Evolutionary conservation across 78 protist genomes (phyloP), one percentile per base, ranked within the genome.

Genomic region (Monocercomonoides exilis): DNA sequence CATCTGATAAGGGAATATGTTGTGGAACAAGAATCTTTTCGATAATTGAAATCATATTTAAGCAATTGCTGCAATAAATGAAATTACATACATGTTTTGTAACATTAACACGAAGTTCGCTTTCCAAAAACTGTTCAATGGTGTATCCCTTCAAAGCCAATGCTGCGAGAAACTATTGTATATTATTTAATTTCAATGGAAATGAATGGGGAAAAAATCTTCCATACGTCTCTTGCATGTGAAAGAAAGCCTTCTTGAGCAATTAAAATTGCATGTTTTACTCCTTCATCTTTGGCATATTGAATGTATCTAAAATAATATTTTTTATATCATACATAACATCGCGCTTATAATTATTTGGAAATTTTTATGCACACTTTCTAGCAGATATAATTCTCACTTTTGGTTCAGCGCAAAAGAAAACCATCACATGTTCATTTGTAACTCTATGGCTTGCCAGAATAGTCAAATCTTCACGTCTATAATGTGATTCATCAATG

Each of bases 101-200:
- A 84, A 96, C 94, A 90, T 96, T 96, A n/a, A 96, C 92, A 6
- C 94, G 45, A 44, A 96, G 87, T 41, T 96, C 97, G 0, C 91
- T 85, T 91, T 94, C 95, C 32, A 43, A 80, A 77, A 94, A 93
- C 44, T 45, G 80, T 85, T 93, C 94, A 0, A 92, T 87, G 38
- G n/a, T n/a, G 85, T 1, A 43, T 36, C 1, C 70, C 70, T 54
- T 6, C 80, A 63, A 42, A 1, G 2, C 82, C 45, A 43, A 34
- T 35, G 90, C 77, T 21, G 84, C 85, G 46, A 89, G 81, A 6
- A 36, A 46, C 42, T 91, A 54, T 32, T 32, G 70, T 21, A 86
- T 45, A 91, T 45, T 34, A 85, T 89, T 0, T 79, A 21, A 92
- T 45, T 11, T 89, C 89, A 90, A 84, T 46, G 92, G 84, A 46